phyloP scores from a whole-genome alignment of 208 protist species.

The Leishmania tarentolae region DNA sequence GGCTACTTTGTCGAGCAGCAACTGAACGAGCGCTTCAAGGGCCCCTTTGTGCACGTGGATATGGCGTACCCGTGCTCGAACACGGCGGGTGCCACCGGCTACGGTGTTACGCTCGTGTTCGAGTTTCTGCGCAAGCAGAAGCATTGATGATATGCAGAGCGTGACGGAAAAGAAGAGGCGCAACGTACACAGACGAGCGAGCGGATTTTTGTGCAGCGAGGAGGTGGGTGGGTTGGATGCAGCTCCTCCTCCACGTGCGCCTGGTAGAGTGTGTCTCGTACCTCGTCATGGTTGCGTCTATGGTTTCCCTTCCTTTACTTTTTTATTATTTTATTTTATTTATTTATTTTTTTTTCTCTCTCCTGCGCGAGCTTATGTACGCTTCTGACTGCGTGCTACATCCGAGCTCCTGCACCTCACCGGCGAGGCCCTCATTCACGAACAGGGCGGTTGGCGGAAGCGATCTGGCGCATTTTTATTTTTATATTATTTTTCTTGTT shows the following conservation, averaged over 20 bases:
- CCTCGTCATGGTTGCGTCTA: neutral
- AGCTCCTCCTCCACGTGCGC: neutral
- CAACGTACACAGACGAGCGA: neutral
- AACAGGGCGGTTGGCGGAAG: neutral
- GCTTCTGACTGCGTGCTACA: neutral
- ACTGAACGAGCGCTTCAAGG: slow-evolving; percentile 64
- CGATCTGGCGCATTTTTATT: slow-evolving; percentile 5
- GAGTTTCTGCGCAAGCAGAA: slow-evolving; percentile 53
- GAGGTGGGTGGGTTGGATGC: neutral
- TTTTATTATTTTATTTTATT: neutral
- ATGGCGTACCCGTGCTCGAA: slow-evolving; percentile 79
- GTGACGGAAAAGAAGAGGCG: neutral
- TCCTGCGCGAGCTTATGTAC: too few species aligned
- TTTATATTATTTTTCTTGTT: slow-evolving; percentile 7
- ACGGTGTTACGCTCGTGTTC: slow-evolving; percentile 68
- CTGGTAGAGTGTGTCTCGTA: neutral
- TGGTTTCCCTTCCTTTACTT: neutral
- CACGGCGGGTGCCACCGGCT: slow-evolving; percentile 67
- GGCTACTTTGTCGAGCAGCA: slow-evolving; percentile 82
- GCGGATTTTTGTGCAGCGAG: neutral
- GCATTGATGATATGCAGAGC: neutral
- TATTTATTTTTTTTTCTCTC: neutral
- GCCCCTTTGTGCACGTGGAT: slow-evolving; percentile 83
- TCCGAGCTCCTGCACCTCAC: neutral
- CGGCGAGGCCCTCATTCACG: neutral